A percentile compares a stretch with the other conserved stretches of the same genome.
Evolutionary conservation across 805 yeast species (phyloP).

Genomic region (Nakazawaea anatomiae): DNA sequence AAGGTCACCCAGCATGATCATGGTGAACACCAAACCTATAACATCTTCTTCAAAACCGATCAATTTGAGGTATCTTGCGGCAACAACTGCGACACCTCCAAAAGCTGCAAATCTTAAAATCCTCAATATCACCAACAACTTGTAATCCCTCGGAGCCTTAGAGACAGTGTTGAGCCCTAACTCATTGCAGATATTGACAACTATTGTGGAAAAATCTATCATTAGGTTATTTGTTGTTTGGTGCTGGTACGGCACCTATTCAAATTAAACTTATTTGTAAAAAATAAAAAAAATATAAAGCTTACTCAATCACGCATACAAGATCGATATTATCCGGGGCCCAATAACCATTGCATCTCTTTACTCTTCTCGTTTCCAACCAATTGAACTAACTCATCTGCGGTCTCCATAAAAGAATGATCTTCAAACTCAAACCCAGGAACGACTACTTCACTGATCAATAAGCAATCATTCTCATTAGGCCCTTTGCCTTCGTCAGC

Average conservation of each 20-base stretch:
- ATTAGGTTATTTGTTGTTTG: background rate
- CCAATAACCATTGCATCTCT: slow-evolving; percentile 31
- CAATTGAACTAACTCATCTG: slow-evolving; percentile 23
- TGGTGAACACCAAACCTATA: slow-evolving; percentile 45
- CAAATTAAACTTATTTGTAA: background rate
- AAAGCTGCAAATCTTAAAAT: slow-evolving; percentile 30
- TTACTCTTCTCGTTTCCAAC: slow-evolving; percentile 33
- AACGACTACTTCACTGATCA: slow-evolving; percentile 53
- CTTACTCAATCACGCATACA: slow-evolving; percentile 1
- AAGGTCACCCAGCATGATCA: slow-evolving; percentile 46
- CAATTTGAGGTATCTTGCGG: slow-evolving; percentile 39
- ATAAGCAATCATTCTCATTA: slow-evolving; percentile 31
- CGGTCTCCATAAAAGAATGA: slow-evolving; percentile 36
- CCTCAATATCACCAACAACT: slow-evolving; percentile 25
- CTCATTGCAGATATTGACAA: slow-evolving; percentile 15
- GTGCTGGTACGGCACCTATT: background rate
- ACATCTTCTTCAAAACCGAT: slow-evolving; percentile 33
- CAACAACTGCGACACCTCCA: slow-evolving; percentile 31
- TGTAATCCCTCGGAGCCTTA: slow-evolving; percentile 26
- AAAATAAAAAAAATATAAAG: background rate
- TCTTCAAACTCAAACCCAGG: slow-evolving; percentile 58
- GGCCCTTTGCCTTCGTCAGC: slow-evolving; percentile 22
- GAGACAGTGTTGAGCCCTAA: slow-evolving; percentile 29
- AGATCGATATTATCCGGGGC: slow-evolving; percentile 8
- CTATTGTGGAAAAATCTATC: background rate